A percentile compares a stretch with the other conserved stretches of the same genome.
phyloP scores from a whole-genome alignment of 163 green algal genomes.

The Coccomyxa subellipsoidea region DNA sequence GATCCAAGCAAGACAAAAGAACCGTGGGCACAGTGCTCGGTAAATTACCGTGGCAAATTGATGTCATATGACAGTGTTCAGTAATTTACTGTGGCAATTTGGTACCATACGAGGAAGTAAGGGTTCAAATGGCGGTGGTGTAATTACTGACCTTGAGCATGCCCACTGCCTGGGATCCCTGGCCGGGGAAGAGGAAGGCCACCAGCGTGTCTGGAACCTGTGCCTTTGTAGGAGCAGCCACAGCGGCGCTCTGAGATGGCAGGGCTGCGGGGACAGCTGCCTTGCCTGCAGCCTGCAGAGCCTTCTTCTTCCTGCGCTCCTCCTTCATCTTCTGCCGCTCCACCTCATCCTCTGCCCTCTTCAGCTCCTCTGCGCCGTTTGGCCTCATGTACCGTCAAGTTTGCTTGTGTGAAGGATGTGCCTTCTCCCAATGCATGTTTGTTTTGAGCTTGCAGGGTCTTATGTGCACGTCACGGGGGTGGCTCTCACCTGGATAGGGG shows the following conservation, averaged over 20 bases:
- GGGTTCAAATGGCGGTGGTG: no score
- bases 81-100: no score
- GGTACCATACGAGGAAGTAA: no score
- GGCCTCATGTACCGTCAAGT: background rate
- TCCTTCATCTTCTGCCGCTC: slow-evolving; percentile 35
- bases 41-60: no score
- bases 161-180: slow-evolving; percentile 89
- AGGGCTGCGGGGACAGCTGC: background rate
- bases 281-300: slow-evolving; percentile 8
- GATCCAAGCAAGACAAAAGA: no score
- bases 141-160: slow-evolving; percentile 77
- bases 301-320: slow-evolving; percentile 26
- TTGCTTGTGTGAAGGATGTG: background rate
- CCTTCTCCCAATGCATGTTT: no score
- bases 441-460: no score
- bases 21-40: no score
- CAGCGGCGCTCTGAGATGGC: background rate
- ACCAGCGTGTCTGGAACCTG: slow-evolving; percentile 28
- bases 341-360: slow-evolving; percentile 32
- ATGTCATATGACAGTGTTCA: no score
- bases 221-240: background rate
- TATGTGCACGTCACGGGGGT: background rate
- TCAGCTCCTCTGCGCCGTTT: slow-evolving; percentile 40
- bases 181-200: slow-evolving; percentile 80
- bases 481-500: slow-evolving; percentile 62